Percentiles rank a stretch among this genome's conserved stretches.
These are phyloP conservation scores for Alternaria burnsii DNA, from an alignment of 2,329 filamentous ascomycete species.

Conservation along the genomic window DNA sequence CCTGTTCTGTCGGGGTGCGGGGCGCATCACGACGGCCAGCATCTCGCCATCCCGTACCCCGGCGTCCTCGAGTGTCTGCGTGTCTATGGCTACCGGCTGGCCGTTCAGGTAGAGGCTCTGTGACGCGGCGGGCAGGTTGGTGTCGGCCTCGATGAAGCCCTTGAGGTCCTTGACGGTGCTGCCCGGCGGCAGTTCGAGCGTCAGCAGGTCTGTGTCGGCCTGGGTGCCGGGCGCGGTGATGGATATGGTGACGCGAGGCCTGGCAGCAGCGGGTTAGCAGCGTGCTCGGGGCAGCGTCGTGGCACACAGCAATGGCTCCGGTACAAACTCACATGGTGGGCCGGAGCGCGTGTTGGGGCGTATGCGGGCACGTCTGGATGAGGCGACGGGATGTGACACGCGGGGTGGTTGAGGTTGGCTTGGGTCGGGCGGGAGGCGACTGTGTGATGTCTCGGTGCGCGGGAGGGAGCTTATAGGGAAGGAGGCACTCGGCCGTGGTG, in stretches of 20 bases:
- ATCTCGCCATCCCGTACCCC: conserved; percentile 89
- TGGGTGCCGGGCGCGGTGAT: conserved; percentile 77
- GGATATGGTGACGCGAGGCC: conserved; percentile 84
- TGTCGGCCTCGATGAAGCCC: conserved; percentile 86
- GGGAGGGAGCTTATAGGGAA: conserved; percentile 24
- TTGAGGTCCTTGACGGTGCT: conserved; percentile 88
- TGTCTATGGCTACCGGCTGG: conserved; percentile 76
- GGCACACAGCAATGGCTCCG: conserved; percentile 49
- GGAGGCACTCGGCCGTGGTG: conserved; percentile 21
- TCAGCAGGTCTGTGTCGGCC: conserved; percentile 76
- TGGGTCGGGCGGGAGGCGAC: conserved; percentile 23
- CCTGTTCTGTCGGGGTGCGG: conserved; percentile 25
- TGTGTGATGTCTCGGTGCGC: conserved; percentile 25
- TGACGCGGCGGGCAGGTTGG: conserved; percentile 72
- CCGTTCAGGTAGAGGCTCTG: conserved; percentile 95
- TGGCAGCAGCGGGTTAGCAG: conserved; percentile 54
- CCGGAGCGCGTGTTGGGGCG: conserved; percentile 19
- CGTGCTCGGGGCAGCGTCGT: conserved; percentile 30
- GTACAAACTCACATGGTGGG: conserved; percentile 48
- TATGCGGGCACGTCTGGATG: conserved; percentile 42
- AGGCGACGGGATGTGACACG: conserved; percentile 40
- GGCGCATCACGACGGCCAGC: conserved; percentile 80
- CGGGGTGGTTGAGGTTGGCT: conserved; percentile 4
- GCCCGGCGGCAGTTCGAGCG: conserved; percentile 81
- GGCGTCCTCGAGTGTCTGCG: conserved; percentile 81